phyloP scores from a whole-genome alignment of 2,329 filamentous ascomycete genomes.

The Phaeophleospora eucalypticola region DNA sequence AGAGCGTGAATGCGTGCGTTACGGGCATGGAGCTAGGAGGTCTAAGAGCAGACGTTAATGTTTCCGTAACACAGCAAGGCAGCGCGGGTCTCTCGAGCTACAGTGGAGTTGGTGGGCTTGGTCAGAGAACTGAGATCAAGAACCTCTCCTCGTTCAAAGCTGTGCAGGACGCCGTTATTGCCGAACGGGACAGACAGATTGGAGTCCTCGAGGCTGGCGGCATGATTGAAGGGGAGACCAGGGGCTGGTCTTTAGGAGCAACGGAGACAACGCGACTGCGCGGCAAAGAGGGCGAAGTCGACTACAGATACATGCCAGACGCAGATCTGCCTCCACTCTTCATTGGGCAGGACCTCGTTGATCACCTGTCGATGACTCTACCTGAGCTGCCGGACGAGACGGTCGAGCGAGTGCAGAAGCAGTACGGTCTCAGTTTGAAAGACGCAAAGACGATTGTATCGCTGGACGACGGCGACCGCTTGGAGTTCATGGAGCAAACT shows the following conservation, averaged over 20 bases:
- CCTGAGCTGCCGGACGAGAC: conserved; percentile 66
- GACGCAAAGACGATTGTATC: conserved; percentile 77
- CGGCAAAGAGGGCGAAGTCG: conserved; percentile 93
- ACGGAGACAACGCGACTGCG: conserved; percentile 76
- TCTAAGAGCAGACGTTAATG: conserved; percentile 88
- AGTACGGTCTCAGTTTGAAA: conserved; percentile 69
- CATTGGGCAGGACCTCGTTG: conserved; percentile 66
- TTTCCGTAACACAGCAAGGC: conserved; percentile 67
- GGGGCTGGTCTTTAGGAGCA: conserved; percentile 84
- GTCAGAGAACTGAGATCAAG: conserved; percentile 93
- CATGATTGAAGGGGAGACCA: conserved; percentile 75
- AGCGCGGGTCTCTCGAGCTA: conserved; percentile 45
- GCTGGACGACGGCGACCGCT: conserved; percentile 71
- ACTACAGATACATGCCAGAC: conserved; percentile 98
- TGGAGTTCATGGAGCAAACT: conserved; percentile 76
- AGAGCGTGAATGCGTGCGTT: conserved; percentile 77
- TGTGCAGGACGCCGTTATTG: conserved; percentile 88
- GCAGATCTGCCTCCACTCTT: conserved; percentile 79
- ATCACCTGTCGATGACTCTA: conserved; percentile 58
- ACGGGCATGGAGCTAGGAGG: conserved; percentile 92
- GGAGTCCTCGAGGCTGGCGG: conserved; percentile 70
- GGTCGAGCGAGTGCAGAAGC: conserved; percentile 51
- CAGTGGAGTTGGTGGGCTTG: conserved; percentile 59
- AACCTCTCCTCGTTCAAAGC: conserved; percentile 93
- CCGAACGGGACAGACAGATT: conserved; percentile 88